Evolutionary conservation across 1,139 yeast species (phyloP).

Genomic region (Nematodospora anomalae): DNA sequence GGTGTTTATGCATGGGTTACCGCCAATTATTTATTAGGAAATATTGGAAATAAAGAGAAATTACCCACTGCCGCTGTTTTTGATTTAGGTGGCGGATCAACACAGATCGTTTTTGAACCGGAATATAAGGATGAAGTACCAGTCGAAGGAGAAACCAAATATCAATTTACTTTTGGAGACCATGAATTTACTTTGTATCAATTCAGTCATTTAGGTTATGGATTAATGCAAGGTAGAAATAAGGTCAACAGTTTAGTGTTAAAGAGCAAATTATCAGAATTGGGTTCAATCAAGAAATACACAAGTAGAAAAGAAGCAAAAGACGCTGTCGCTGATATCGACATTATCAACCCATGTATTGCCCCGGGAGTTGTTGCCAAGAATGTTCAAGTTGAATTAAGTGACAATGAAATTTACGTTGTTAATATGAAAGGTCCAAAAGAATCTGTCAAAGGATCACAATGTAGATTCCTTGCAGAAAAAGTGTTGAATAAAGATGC

Average conservation of each 20-base stretch:
- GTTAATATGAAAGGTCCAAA: conserved; percentile 76
- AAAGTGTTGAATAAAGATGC: conserved; percentile 77
- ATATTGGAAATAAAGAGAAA: conserved; percentile 75
- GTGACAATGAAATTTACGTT: conserved; percentile 48
- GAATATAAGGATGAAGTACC: conserved; percentile 53
- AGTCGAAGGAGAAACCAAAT: conserved; percentile 88
- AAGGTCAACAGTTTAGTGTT: conserved; percentile 68
- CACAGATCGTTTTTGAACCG: conserved; percentile 98
- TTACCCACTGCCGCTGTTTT: conserved; percentile 92
- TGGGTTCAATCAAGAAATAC: conserved; percentile 22
- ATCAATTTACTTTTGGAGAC: conserved; percentile 75
- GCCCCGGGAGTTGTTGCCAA: conserved; percentile 67
- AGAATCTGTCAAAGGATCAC: conserved; percentile 44
- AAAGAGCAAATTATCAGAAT: conserved; percentile 38
- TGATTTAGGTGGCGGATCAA: conserved; percentile 98
- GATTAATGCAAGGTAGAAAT: conserved; percentile 90
- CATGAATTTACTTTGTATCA: conserved; percentile 84
- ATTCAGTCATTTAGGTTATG: conserved; percentile 93
- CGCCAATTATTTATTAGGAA: conserved; percentile 86
- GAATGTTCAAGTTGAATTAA: conserved; percentile 57
- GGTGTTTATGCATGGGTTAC: conserved; percentile 99
- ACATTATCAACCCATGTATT: conserved; percentile 76
- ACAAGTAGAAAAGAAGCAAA: conserved; percentile 32
- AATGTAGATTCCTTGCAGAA: conserved; percentile 86
- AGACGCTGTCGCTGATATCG: conserved; percentile 38